Base-by-base conservation (phyloP, 495 filamentous ascomycete species). In the Parachaetomium inaequale region DNA sequence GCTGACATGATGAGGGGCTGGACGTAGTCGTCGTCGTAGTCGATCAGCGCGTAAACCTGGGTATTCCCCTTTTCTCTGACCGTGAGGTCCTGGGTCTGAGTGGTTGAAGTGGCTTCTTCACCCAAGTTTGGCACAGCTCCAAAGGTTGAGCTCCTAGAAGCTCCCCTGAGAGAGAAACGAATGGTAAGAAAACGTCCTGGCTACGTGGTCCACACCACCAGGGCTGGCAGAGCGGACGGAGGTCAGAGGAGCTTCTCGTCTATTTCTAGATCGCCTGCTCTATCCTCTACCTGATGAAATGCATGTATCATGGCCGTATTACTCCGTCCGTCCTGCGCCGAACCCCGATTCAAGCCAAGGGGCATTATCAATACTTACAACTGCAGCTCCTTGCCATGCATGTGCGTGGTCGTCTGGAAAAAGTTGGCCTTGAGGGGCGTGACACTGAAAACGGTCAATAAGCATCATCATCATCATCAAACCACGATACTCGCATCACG, bases 401-500 rank as follows among this genome's bases (percentile, higher is more conserved):
- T 69, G 19, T 80, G 76, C 45, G 77, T 78, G 54, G 84, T 78
- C n/a, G 84, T 82, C 75, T 92, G 90, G 87, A 88, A 92, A 72
- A 96, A 98, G 72, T 95, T 95, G 21, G 93, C 92, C 72, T 88
- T 89, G 57, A 98, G 77, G 26, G 93, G 91, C 21, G 94, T 96
- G 51, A 98, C 83, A 78, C 92, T 96, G 66, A 19, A 26, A 23
- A 34, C 19, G 3, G n/a, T 45, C 42, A 50, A 34, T 62, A 17
- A 51, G 34, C 14, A 31, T 25, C 15, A 54, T 31, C 23, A n/a
- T 38, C 11, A 51, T 26, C 36, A n/a, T 49, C 54, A 34, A 53
- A 45, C 21, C 29, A 23, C 4, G 25, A 42, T 10, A 19, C 42
- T 29, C 10, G 8, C 21, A 26, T 25, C 25, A 81, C 81, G 67